Base-by-base conservation (phyloP, 2,329 filamentous ascomycete species). In the Anthostomella pinea region DNA sequence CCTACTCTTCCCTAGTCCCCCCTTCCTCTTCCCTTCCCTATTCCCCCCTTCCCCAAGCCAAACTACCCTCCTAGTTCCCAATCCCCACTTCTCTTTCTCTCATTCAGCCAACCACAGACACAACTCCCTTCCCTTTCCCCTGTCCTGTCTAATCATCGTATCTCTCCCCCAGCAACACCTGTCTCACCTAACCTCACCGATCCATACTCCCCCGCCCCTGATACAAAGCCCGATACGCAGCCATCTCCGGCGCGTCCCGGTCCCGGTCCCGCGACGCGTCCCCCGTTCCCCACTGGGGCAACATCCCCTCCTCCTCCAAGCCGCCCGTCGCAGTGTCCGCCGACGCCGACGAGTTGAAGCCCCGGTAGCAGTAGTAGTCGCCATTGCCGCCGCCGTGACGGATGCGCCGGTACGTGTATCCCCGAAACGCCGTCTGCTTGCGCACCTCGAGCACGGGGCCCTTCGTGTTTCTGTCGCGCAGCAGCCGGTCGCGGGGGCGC, bases 401-500 rank as follows among this genome's bases (percentile, higher is more conserved):
- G 38, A 70, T 70, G 30, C 81, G 69, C 9, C 81, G 77, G 71
- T 93, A 97, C 2, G 85, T 87, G 59, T 98, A 98, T 1, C 91
- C 91, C 43, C 94, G 64, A 62, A 97, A 97, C 0, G 88, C 89
- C 17, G 78, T 85, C 58, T 75, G 77, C 64, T 91, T 95, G 41
- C 93, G 77, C 46, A 93, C 74, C 49, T 87, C 81, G 61, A 97
- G 68, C n/a, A 85, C 88, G 11, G 73, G 69, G 25, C 71, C 73
- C 25, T 79, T 83, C 6, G 83, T 75, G 7, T 69, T 64, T 17
- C 72, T 73, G 60, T 97, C 91, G 27, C 91, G 74, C 18, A 97
- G 67, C 39, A 97, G 65, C 53, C 85, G 84, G 61, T 98, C 93
- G n/a, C 90, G 74, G 0, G 91, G 81, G 43, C 90, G 68, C 60